phyloP scores from a whole-genome alignment of 371 early-diverging fungal genomes.

The Parasitella parasitica region DNA sequence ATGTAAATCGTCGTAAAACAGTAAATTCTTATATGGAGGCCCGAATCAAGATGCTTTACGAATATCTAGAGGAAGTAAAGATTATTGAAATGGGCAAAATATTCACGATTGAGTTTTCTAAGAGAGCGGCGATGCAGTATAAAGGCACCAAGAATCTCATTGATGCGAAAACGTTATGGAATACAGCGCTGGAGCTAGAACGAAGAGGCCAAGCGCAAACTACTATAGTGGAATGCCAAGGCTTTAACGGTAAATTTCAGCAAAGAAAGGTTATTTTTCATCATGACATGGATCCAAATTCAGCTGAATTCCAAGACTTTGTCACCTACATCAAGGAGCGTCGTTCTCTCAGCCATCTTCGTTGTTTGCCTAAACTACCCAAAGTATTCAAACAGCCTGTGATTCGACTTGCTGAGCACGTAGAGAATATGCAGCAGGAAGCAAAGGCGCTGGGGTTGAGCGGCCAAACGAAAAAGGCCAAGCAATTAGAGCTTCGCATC shows the following conservation, averaged over 20 bases:
- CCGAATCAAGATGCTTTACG: constrained; percentile 21
- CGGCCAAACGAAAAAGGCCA: constrained; percentile 1
- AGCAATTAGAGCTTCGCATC: neutral
- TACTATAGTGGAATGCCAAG: neutral
- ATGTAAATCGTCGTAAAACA: neutral
- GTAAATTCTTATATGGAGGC: constrained; percentile 19
- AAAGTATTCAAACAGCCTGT: constrained; percentile 9
- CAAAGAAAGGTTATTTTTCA: constrained; percentile 9
- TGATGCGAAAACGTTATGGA: constrained; percentile 22
- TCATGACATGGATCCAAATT: constrained; percentile 14
- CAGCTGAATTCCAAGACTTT: constrained; percentile 20
- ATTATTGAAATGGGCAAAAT: constrained; percentile 17
- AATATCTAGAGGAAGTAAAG: constrained; percentile 14
- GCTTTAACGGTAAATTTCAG: neutral
- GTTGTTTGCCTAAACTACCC: neutral
- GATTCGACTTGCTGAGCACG: constrained; percentile 26
- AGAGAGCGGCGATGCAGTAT: neutral
- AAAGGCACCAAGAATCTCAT: neutral
- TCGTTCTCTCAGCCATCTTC: neutral
- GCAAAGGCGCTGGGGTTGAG: neutral
- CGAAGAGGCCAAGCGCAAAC: constrained; percentile 10
- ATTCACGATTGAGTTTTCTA: neutral
- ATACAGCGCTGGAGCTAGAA: neutral
- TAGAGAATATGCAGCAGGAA: constrained; percentile 25
- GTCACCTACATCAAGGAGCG: constrained; percentile 8